These are phyloP conservation scores for Curvularia sp. DNA, from an alignment of 2,329 filamentous ascomycete species.

Conservation along the genomic window DNA sequence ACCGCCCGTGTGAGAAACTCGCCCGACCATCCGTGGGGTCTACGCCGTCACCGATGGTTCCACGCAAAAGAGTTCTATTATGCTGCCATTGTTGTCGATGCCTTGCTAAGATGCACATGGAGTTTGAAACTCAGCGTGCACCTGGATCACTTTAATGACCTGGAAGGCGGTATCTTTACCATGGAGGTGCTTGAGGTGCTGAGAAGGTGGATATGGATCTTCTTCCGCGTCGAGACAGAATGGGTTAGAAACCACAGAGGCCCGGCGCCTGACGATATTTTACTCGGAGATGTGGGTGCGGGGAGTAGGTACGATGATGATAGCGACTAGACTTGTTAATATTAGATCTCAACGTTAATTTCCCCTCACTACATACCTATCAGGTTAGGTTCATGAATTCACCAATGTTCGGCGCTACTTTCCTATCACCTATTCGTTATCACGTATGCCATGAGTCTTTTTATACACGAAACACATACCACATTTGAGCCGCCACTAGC, in stretches of 20 bases:
- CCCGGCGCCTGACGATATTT: conserved; percentile 71
- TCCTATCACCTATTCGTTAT: neutral
- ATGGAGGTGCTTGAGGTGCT: conserved; percentile 87
- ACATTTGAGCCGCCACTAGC: neutral
- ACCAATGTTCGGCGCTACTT: neutral
- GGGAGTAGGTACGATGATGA: conserved; percentile 70
- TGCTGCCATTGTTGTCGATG: conserved; percentile 76
- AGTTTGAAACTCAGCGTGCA: conserved; percentile 83
- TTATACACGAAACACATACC: neutral
- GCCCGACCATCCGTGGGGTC: conserved; percentile 74
- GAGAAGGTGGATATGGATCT: conserved; percentile 95
- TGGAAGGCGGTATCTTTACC: conserved; percentile 87
- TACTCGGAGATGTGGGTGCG: conserved; percentile 69
- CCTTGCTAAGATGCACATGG: conserved; percentile 89
- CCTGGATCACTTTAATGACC: conserved; percentile 82
- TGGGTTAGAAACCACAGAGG: conserved; percentile 69
- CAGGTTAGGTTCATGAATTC: neutral
- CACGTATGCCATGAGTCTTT: neutral
- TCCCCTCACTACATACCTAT: neutral
- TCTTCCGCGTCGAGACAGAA: conserved; percentile 93
- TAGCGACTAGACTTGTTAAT: conserved; percentile 51
- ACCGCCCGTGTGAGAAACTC: conserved; percentile 63
- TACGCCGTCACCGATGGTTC: conserved; percentile 78
- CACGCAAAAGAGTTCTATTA: conserved; percentile 81
- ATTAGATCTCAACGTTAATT: neutral